Evolutionary conservation across 192 early-diverging fungal species (phyloP).

Genomic region (Pecoramyces ruminantium): DNA sequence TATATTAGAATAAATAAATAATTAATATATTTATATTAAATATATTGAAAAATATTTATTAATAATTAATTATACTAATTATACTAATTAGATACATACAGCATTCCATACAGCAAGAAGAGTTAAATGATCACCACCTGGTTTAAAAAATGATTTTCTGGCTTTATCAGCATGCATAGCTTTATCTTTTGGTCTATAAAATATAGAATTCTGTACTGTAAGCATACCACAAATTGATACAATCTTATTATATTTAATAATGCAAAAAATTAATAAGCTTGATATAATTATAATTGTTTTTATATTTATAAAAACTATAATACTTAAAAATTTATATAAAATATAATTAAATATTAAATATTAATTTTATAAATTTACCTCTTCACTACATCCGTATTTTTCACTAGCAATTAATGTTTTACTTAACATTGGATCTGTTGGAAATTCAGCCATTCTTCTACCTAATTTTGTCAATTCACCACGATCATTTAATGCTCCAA

Average conservation of each 20-base stretch:
- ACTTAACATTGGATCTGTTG: slow-evolving; percentile 86
- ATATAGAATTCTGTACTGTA: slow-evolving; percentile 58
- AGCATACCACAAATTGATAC: slow-evolving; percentile 90
- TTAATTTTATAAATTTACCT: slow-evolving; percentile 17
- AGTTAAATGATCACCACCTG: slow-evolving; percentile 88
- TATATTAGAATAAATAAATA: too few relatives aligned
- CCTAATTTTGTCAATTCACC: slow-evolving; percentile 93
- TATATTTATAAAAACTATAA: not conserved
- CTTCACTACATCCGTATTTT: slow-evolving; percentile 85
- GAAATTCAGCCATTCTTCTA: slow-evolving; percentile 95
- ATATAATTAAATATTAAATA: not conserved
- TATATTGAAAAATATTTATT: too few relatives aligned
- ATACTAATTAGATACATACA: slow-evolving; percentile 7
- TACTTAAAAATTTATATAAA: too few relatives aligned
- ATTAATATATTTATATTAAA: not conserved
- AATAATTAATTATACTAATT: not conserved
- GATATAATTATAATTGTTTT: not conserved
- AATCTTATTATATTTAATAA: slow-evolving; percentile 13
- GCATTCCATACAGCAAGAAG: slow-evolving; percentile 85
- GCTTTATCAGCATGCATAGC: slow-evolving; percentile 85
- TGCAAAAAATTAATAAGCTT: not conserved
- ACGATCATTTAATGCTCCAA: slow-evolving; percentile 79
- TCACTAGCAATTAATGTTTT: slow-evolving; percentile 82
- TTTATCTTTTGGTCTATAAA: slow-evolving; percentile 84
- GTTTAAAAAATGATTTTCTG: slow-evolving; percentile 66